Evolutionary conservation across 1,284 basidiomycete genomes (phyloP).

Genomic region (Singerocomus inundabilis): DNA sequence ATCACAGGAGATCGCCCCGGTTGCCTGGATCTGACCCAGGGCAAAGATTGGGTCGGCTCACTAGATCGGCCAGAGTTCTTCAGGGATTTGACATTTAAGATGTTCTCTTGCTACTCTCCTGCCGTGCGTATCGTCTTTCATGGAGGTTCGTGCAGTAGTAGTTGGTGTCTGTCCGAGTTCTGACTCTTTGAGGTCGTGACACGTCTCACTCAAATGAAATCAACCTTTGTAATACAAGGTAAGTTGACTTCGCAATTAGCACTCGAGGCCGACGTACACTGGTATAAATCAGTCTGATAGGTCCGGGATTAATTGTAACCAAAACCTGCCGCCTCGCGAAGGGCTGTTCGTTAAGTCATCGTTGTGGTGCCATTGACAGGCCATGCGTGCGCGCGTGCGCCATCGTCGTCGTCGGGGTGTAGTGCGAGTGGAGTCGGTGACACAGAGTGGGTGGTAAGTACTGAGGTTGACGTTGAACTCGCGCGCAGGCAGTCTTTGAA

Average conservation of each 20-base stretch:
- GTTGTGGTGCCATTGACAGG: no score
- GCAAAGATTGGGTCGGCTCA: conserved; percentile 28
- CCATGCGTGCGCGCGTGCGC: no score
- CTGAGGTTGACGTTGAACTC: no score
- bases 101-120: conserved; percentile 12
- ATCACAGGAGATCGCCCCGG: conserved; percentile 26
- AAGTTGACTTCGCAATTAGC: conserved; percentile 14
- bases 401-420: no score
- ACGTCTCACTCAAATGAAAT: background rate
- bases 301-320: no score
- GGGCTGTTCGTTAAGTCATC: no score
- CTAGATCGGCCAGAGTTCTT: conserved; percentile 34
- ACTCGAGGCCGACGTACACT: no score
- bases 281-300: no score
- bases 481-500: no score
- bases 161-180: background rate
- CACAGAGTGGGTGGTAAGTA: no score
- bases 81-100: conserved; percentile 14
- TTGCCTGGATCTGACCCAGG: conserved; percentile 28
- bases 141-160: background rate
- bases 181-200: conserved; percentile 7
- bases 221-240: background rate
- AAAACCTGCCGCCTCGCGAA: no score
- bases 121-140: conserved; percentile 1
- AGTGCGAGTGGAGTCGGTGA: no score